phyloP scores from a whole-genome alignment of 2,329 filamentous ascomycete species.

The Diaporthe velutina region DNA sequence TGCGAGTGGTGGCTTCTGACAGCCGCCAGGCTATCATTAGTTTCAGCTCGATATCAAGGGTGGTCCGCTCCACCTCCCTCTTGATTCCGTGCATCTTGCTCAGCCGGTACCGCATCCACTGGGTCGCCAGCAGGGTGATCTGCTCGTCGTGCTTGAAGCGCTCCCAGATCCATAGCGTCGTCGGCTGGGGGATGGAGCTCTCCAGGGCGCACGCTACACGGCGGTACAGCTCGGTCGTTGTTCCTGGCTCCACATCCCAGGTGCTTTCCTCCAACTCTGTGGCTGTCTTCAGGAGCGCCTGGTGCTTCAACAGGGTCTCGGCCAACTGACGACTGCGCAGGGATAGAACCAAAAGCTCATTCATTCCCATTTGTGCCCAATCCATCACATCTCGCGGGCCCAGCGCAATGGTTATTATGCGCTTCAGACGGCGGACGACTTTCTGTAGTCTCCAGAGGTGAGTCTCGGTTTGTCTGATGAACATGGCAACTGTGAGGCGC shows the following conservation, averaged over 20 bases:
- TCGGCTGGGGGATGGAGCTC: constrained; percentile 5
- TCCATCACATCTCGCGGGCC: background rate
- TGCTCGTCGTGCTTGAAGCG: background rate
- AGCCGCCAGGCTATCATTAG: constrained; percentile 11
- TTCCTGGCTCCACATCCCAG: constrained; percentile 27
- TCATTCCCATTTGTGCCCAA: background rate
- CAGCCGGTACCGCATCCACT: constrained; percentile 36
- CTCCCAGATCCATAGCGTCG: constrained; percentile 16
- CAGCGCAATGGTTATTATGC: background rate
- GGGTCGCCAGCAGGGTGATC: constrained; percentile 10
- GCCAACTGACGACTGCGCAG: constrained; percentile 22
- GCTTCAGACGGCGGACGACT: constrained; percentile 1
- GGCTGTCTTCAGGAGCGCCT: constrained; percentile 31
- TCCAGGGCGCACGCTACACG: constrained; percentile 5
- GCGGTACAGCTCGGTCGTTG: background rate
- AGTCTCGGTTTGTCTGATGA: constrained; percentile 36
- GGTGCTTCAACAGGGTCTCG: constrained; percentile 35
- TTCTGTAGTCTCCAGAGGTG: constrained; percentile 27
- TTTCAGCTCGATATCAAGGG: constrained; percentile 28
- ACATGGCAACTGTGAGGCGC: constrained; percentile 36
- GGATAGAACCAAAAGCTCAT: constrained; percentile 3
- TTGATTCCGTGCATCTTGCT: constrained; percentile 31
- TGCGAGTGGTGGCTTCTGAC: background rate
- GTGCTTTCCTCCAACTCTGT: constrained; percentile 23
- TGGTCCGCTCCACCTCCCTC: background rate